Evolutionary conservation across 163 green algal species (phyloP), one percentile per base, ranked within the genome.

Genomic region (Chlorella variabilis): DNA sequence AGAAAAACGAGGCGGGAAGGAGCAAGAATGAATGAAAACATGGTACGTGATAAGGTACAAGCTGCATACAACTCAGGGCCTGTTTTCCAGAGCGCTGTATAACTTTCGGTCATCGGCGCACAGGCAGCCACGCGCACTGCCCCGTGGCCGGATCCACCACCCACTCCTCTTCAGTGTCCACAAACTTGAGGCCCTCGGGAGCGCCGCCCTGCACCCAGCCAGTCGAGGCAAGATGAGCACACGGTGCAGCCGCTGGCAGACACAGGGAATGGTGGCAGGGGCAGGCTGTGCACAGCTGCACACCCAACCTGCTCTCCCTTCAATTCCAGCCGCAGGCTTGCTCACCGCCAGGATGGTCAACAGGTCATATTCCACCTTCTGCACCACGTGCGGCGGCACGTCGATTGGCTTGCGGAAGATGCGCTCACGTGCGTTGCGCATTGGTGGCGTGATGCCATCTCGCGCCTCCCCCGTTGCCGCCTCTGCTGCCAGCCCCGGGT

Each of bases 121-220:
- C 85, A 5, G 81, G 77, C 21, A 85, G 77, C 85, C 85, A 89
- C 4, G 61, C 25, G 8, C 85, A 81, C 71, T 81, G 59, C 31
- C 80, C 80, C 9, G 81, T 87, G 3, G 33, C 54, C 17, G 45
- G 11, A 65, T 89, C 59, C 36, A 89, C 74, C 48, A 82, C 25
- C 80, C 81, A 89, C 36, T 87, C 91, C 83, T 98, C 94, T 77
- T 97, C 94, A 23, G 90, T 70, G 75, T 98, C 94, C 48, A 91
- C 84, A 83, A 96, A 95, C 33, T 89, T 87, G 39, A 87, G 89
- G 41, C 90, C 91, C n/a, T 89, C 81, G 2, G 94, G 92, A 0
- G 94, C 93, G 25, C 86, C 85, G 1, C 90, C 87, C 88, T 91
- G 86, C 65, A 78, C 54, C 49, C 75, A 11, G 11, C 8, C 29